phyloP scores from a whole-genome alignment of 345 rosid genomes.

The Aegle marmelos region DNA sequence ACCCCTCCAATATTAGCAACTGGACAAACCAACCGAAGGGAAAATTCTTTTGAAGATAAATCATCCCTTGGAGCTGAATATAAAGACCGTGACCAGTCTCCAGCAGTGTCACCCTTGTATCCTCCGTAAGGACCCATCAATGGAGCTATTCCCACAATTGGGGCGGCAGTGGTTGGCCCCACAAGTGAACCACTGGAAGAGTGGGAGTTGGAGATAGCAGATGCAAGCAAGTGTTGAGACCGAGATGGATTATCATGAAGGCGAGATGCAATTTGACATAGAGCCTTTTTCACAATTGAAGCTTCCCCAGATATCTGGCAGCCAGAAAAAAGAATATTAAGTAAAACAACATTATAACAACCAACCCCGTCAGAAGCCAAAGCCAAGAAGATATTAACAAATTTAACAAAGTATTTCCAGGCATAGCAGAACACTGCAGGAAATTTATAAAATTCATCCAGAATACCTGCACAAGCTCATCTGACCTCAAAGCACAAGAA shows the following conservation, averaged over 20 bases:
- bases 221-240: constrained; percentile 71
- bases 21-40: constrained; percentile 77
- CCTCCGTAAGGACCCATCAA: constrained; percentile 75
- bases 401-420: background rate
- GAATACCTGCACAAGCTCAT: constrained; percentile 91
- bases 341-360: background rate
- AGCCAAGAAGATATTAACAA: background rate
- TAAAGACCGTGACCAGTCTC: constrained; percentile 80
- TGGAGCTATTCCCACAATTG: constrained; percentile 79
- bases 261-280: constrained; percentile 73
- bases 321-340: background rate
- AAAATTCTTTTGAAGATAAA: constrained; percentile 64
- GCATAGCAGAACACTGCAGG: background rate
- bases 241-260: constrained; percentile 94
- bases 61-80: constrained; percentile 86
- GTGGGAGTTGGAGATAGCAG: constrained; percentile 56
- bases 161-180: constrained; percentile 56
- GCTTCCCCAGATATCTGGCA: constrained; percentile 82
- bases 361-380: background rate
- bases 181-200: constrained; percentile 57
- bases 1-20: constrained; percentile 83
- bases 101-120: constrained; percentile 67
- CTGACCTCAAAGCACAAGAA: constrained; percentile 72
- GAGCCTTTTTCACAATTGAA: constrained; percentile 74
- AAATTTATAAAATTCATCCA: background rate